phyloP scores from a whole-genome alignment of 306 rosid species.

The Cyclanthera cordifolia region DNA sequence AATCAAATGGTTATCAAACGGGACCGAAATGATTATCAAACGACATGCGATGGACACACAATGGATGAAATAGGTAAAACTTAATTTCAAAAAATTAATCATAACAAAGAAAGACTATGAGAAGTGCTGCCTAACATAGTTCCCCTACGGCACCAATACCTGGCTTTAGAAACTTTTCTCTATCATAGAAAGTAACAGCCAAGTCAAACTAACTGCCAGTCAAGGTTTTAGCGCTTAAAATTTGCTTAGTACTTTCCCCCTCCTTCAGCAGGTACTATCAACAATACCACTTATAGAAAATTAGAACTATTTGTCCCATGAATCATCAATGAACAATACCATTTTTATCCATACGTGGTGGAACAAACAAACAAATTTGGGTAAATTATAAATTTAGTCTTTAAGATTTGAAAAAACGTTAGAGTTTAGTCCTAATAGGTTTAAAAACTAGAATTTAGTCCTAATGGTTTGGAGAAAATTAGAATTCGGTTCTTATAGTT shows the following conservation, averaged over 20 bases:
- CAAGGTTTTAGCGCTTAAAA: background rate
- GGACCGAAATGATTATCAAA: too few species aligned
- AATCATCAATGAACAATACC: background rate
- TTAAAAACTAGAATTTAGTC: too few species aligned
- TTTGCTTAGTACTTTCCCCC: background rate
- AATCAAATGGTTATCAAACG: too few species aligned
- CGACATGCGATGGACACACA: too few species aligned
- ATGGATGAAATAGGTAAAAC: background rate
- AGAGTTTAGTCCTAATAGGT: too few species aligned
- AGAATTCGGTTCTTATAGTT: too few species aligned
- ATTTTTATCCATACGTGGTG: background rate
- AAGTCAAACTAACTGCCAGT: background rate
- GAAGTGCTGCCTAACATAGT: background rate
- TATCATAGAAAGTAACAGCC: background rate
- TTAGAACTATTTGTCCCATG: background rate
- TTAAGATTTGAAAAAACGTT: too few species aligned
- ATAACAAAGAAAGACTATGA: background rate
- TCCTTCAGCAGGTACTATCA: background rate
- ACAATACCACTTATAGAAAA: background rate
- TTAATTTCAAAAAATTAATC: background rate
- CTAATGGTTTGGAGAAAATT: too few species aligned
- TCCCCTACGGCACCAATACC: background rate
- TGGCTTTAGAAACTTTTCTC: background rate
- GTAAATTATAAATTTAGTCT: too few species aligned
- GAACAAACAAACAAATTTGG: slow-evolving; percentile 1